A percentile compares a stretch with the other conserved stretches of the same genome.
These are phyloP conservation scores for Diplosphaera chodatii DNA, from an alignment of 139 green algal genomes.

Conservation along the genomic window DNA sequence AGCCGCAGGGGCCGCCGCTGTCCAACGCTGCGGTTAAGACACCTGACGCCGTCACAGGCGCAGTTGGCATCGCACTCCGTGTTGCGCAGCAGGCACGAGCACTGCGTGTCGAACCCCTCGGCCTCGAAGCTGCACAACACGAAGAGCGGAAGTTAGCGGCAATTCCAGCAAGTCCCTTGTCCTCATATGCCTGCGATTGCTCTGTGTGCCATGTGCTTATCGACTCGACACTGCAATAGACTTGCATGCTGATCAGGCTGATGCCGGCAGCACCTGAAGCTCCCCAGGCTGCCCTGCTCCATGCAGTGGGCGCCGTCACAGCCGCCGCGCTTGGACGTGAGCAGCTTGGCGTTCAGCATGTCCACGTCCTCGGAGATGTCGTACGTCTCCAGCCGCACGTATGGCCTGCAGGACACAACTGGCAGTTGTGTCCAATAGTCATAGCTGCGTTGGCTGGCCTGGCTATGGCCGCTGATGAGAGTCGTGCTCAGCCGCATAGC, in stretches of 20 bases:
- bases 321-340: conserved; percentile 41
- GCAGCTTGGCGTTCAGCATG: conserved; percentile 51
- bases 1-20: conserved; percentile 32
- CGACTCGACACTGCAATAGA: too few species aligned
- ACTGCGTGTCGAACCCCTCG: conserved; percentile 37
- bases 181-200: too few species aligned
- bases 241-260: too few species aligned
- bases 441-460: too few species aligned
- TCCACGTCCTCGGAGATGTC: conserved; percentile 39
- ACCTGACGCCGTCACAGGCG: conserved; percentile 21
- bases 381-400: conserved; percentile 45
- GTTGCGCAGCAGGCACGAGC: conserved; percentile 44
- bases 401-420: conserved; percentile 38
- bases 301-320: conserved; percentile 48
- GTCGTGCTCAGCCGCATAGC: too few species aligned
- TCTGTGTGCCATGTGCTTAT: too few species aligned
- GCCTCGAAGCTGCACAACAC: conserved; percentile 18
- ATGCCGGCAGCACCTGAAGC: conserved; percentile 12
- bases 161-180: background rate
- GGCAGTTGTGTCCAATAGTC: too few species aligned
- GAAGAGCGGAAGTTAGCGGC: background rate
- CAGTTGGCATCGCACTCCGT: conserved; percentile 48
- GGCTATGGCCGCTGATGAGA: too few species aligned
- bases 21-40: conserved; percentile 37
- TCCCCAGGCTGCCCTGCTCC: conserved; percentile 25